Conservation (phyloP, 1,284 basidiomycete genomes). For the Fistulinella cinereoalba region DNA sequence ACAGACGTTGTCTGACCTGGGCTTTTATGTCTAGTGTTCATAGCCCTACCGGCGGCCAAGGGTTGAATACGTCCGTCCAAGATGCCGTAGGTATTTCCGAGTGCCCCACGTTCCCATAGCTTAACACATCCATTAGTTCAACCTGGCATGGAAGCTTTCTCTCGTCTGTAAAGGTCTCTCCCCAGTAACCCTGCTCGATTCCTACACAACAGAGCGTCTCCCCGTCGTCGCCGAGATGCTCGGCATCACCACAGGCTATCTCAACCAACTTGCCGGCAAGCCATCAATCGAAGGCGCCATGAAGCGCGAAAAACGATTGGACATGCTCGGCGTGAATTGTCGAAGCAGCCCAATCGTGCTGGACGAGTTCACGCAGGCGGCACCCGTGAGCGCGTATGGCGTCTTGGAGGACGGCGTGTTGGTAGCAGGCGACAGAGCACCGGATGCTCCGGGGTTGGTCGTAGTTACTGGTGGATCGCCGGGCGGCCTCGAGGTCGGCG, state of each 20-base stretch:
- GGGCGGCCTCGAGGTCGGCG: background rate
- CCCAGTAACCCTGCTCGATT: constrained; percentile 31
- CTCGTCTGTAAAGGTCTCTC: constrained; percentile 33
- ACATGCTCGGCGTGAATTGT: constrained; percentile 38
- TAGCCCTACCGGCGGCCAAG: constrained; percentile 47
- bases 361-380: constrained; percentile 19
- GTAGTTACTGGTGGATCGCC: background rate
- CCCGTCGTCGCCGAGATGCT: constrained; percentile 42
- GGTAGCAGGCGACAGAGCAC: constrained; percentile 21
- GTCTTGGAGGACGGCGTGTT: constrained; percentile 10
- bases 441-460: constrained; percentile 17
- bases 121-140: constrained; percentile 26
- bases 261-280: background rate
- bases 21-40: constrained; percentile 37
- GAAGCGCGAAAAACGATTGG: constrained; percentile 16
- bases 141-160: constrained; percentile 47
- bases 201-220: constrained; percentile 37
- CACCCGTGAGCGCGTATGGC: constrained; percentile 15
- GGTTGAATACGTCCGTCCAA: constrained; percentile 40
- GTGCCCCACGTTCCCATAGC: background rate
- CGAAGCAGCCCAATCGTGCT: constrained; percentile 33
- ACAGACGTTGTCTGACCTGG: background rate
- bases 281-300: background rate
- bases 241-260: constrained; percentile 19
- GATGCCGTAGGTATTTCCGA: constrained; percentile 31